A percentile compares a stretch with the other conserved stretches of the same genome.
These are phyloP conservation scores for Senecio squalidus DNA, from an alignment of 140 eudicot genomes.

Conservation along the genomic window DNA sequence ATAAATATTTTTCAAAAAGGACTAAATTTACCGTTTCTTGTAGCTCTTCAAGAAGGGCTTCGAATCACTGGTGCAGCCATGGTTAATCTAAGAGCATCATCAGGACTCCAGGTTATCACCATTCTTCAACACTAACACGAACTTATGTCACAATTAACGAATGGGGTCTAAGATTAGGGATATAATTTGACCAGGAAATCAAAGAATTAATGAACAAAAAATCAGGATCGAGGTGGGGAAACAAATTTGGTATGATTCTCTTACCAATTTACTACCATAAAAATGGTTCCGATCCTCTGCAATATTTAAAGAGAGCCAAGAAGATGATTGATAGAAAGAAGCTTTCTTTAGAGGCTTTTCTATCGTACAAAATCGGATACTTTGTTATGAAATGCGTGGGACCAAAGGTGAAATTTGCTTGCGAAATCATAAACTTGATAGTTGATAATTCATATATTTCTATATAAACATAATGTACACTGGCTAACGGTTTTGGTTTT, in stretches of 20 bases:
- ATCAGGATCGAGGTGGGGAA: slow-evolving; percentile 56
- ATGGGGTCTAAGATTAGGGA: slow-evolving; percentile 1
- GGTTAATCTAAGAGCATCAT: slow-evolving; percentile 66
- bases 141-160: not conserved
- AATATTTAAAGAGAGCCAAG: slow-evolving; percentile 60
- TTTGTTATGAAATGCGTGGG: slow-evolving; percentile 48
- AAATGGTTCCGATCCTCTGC: slow-evolving; percentile 40
- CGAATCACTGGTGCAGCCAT: slow-evolving; percentile 76
- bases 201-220: slow-evolving; percentile 41
- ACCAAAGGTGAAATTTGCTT: slow-evolving; percentile 41
- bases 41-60: slow-evolving; percentile 55
- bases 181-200: slow-evolving; percentile 38
- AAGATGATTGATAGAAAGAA: slow-evolving; percentile 70
- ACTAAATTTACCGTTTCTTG: slow-evolving; percentile 11
- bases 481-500: slow-evolving; percentile 9
- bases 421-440: not conserved
- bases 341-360: slow-evolving; percentile 62
- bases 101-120: slow-evolving; percentile 52
- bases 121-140: not conserved
- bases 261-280: slow-evolving; percentile 59
- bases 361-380: slow-evolving; percentile 54
- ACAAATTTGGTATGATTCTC: slow-evolving; percentile 67
- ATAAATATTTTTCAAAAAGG: not conserved
- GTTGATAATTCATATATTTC: not conserved
- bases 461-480: not conserved